Base-by-base conservation (phyloP, 768 basidiomycete species). In the Steccherinum ochraceum region DNA sequence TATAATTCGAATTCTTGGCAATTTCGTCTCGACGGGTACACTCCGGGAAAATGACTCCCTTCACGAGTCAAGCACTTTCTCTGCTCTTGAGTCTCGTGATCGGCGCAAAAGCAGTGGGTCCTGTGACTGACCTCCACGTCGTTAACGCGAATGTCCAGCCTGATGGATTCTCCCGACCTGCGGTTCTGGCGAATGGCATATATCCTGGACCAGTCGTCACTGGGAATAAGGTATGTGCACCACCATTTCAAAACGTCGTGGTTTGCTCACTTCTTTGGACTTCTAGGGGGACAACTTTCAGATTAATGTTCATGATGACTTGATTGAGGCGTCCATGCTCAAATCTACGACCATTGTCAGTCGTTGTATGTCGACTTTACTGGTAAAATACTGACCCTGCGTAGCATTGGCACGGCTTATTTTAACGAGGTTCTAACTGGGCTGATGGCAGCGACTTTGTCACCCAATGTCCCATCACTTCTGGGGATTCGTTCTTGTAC, bases 321-420 rank as follows among this genome's bases (percentile, higher is more conserved):
- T 81, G 21, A 67, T 61, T 1, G 74, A 81, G 24, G 61, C 61
- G 1, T 64, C 72, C 0, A 79, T 82, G 79, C 53, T 72, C 25
- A 69, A 68, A 39, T 66, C 63, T 4, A 81, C 80, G 11, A 76
- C 72, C 25, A 72, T 81, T 23, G 79, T 80, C 23, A 56, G 76
- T 41, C 16, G n/a, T 16, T 19, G 10, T 12, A 5, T 10, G 5
- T 13, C 16, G 40, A 4, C 16, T 45, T n/a, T 24, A 4, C 51
- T 19, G 12, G 0, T 5, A 19, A 24, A 20, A 19, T 27, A 2
- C 10, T 30, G 20, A 13, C 30, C 2, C 5, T 41, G 2, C 45
- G 3, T 45, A 80, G 79, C 78, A 80, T 54, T 80, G 77, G 77
- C 79, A 80, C 55, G 79, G 79, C 1, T 57, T 80, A 46, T 68